Conservation (phyloP, 169 alveolate species). For the Toxoplasma gondii region DNA sequence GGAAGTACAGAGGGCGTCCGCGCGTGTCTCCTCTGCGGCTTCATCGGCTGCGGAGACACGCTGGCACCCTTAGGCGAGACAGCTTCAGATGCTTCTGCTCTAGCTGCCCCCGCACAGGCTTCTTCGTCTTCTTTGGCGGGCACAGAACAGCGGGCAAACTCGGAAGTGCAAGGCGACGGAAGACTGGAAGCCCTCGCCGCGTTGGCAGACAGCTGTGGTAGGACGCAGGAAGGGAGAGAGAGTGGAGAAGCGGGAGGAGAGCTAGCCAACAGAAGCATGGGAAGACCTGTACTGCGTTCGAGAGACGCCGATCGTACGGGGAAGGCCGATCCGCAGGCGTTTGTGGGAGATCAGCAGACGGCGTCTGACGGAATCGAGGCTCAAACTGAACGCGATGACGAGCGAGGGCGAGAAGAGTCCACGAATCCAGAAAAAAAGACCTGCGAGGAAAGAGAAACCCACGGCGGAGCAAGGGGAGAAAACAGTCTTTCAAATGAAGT, state of each 20-base stretch:
- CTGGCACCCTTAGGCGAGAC: neutral
- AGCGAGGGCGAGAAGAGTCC: neutral
- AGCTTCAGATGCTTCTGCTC: neutral
- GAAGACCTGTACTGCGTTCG: neutral
- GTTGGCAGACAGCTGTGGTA: neutral
- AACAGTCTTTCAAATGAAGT: neutral
- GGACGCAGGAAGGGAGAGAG: neutral
- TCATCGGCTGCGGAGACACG: constrained; percentile 67
- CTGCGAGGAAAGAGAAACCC: neutral
- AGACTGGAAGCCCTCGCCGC: neutral
- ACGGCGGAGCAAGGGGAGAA: neutral
- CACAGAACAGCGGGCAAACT: neutral
- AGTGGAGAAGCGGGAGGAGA: neutral
- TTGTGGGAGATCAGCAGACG: neutral
- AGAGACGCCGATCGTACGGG: neutral
- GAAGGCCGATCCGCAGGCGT: neutral
- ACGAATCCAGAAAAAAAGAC: neutral
- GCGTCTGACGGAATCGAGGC: neutral
- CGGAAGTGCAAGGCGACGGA: neutral
- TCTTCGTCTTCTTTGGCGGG: neutral
- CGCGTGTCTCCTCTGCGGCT: constrained; percentile 71
- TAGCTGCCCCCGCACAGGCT: neutral
- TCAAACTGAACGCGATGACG: neutral
- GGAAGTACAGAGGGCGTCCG: constrained; percentile 59
- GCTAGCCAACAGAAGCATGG: neutral